phyloP scores from a whole-genome alignment of 768 basidiomycete genomes.

The Naganishia vaughanmartiniae region DNA sequence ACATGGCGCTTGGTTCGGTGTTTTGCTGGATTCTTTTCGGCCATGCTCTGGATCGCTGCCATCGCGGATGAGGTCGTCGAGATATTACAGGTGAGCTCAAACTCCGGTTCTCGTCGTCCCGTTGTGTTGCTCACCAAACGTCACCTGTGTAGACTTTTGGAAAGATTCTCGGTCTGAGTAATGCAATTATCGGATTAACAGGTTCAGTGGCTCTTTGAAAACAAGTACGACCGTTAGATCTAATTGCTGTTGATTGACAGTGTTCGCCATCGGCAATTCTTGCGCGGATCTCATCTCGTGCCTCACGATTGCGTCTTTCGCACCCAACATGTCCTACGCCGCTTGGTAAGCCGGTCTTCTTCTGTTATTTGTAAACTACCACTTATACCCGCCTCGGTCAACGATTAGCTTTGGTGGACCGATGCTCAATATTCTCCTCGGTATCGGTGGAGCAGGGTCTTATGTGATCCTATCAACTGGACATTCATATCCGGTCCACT shows the following conservation, averaged over 20 bases:
- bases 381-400: not conserved
- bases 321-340: conserved; percentile 51
- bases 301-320: conserved; percentile 76
- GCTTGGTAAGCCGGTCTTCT: conserved; percentile 39
- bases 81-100: conserved; percentile 68
- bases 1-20: conserved; percentile 69
- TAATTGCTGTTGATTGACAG: conserved; percentile 24
- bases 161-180: conserved; percentile 88
- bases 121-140: not conserved
- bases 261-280: conserved; percentile 95
- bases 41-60: conserved; percentile 96
- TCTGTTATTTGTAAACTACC: too few relatives aligned
- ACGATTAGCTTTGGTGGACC: conserved; percentile 35
- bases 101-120: not conserved
- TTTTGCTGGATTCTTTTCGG: conserved; percentile 83
- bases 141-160: conserved; percentile 71
- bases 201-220: conserved; percentile 46
- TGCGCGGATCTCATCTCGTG: conserved; percentile 96
- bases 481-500: conserved; percentile 68
- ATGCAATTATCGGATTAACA: conserved; percentile 93
- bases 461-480: conserved; percentile 69
- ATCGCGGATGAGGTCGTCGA: conserved; percentile 94
- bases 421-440: conserved; percentile 57
- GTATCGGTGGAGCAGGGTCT: conserved; percentile 86
- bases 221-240: not conserved